Base-by-base conservation (phyloP, 176 grass and related monocot genomes). In the Calamus simplicifolius region DNA sequence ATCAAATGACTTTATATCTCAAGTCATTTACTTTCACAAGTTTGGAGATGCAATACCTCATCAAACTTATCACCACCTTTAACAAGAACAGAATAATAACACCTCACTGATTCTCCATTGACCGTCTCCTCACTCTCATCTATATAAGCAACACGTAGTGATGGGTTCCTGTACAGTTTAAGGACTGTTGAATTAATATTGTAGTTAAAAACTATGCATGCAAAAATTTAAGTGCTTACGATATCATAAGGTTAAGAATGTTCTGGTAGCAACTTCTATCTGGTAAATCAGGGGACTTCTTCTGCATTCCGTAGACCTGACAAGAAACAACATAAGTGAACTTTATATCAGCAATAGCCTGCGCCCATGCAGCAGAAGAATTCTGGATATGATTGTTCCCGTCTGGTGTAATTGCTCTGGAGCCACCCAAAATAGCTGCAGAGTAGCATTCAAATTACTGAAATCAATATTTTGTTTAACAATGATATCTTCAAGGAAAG, bases 291-390 rank as follows among this genome's bases (percentile, higher is more conserved):
- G 74, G 75, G 49, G 81, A 85, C 50, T 57, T 71, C 62, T 92
- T 98, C 69, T 91, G 88, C 84, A 85, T 66, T 52, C 93, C 87
- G 73, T 92, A 98, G 56, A 89, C 31, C 63, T 98, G 93, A 62
- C 93, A 98, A 54, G 93, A 92, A 56, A 98, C 84, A 65, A 98
- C 81, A 73, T 92, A 98, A 5, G 87, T 92, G 73, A 98, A 98
- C 78, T 98, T 98, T 70, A 98, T 89, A 75, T 98, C 87, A 73
- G 81, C 76, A 76, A 98, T 73, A 51, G 84, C 87, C n/a, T 0
- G 3, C 38, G 69, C 77, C 76, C 29, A 70, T 25, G 64, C 49
- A 57, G 0, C 0, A 73, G 4, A 7, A 56, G 23, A 21, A 3
- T 0, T 3, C 31, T 48, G 58, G 5, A 23, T 23, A 23, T 23